Conservation (phyloP, 2,329 filamentous ascomycete genomes). For the Ceratocystis huliohia region DNA sequence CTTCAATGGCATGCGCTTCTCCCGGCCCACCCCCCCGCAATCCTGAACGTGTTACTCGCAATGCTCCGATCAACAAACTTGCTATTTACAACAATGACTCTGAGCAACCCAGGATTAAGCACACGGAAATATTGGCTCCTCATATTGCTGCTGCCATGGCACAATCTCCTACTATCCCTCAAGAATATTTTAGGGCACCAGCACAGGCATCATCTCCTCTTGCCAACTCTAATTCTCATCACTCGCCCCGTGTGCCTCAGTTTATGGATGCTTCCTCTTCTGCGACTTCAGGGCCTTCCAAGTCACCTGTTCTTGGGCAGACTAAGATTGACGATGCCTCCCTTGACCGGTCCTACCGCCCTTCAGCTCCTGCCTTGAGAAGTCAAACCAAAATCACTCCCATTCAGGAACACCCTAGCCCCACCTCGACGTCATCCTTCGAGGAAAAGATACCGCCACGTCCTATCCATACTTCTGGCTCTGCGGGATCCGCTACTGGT, state of each 20-base stretch:
- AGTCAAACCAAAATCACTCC: conserved; percentile 18
- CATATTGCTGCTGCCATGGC: conserved; percentile 12
- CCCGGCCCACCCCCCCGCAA: conserved; percentile 7
- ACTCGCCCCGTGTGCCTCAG: conserved; percentile 13
- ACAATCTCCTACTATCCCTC: conserved; percentile 19
- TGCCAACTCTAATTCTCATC: neutral
- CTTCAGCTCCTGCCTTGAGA: conserved; percentile 7
- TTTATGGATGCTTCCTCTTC: conserved; percentile 5
- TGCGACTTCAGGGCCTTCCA: neutral
- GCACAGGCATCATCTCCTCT: conserved; percentile 4
- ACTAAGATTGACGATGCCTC: conserved; percentile 26
- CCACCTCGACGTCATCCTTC: conserved; percentile 11
- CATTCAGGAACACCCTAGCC: conserved; percentile 21
- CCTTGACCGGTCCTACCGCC: conserved; percentile 15
- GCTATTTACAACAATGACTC: neutral
- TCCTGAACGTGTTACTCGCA: conserved; percentile 11
- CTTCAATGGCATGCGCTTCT: conserved; percentile 25
- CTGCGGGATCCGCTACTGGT: conserved; percentile 38
- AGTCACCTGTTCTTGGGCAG: neutral
- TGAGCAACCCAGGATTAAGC: conserved; percentile 10
- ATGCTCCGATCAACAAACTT: neutral
- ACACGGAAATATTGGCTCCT: conserved; percentile 14
- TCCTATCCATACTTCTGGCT: conserved; percentile 37
- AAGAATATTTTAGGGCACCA: conserved; percentile 14
- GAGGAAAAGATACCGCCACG: conserved; percentile 23